Percentiles rank a stretch among this genome's conserved stretches.
phyloP scores from a whole-genome alignment of 2,329 filamentous ascomycete genomes.

The Cordyceps cateniannulata region DNA sequence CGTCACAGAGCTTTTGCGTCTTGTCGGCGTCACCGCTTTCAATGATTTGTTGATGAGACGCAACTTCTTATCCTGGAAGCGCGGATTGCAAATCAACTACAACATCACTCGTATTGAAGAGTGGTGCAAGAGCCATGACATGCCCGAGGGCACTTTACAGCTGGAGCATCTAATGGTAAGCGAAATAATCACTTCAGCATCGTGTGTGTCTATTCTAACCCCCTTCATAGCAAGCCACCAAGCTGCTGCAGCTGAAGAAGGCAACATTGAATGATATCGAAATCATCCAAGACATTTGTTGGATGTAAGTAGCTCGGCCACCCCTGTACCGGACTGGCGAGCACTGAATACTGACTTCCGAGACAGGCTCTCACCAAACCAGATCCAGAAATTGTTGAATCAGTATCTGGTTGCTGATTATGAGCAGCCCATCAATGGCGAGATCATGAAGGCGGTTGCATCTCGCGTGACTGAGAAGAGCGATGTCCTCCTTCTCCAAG shows the following conservation, averaged over 20 bases:
- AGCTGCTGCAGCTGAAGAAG: slow-evolving; percentile 97
- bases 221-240: slow-evolving; percentile 75
- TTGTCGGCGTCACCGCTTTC: slow-evolving; percentile 96
- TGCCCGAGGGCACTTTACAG: slow-evolving; percentile 96
- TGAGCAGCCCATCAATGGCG: slow-evolving; percentile 97
- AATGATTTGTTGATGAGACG: slow-evolving; percentile 96
- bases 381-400: slow-evolving; percentile 97
- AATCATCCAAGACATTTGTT: slow-evolving; percentile 99
- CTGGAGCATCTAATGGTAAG: slow-evolving; percentile 93
- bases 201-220: slow-evolving; percentile 20
- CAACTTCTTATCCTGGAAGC: slow-evolving; percentile 99
- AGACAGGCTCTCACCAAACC: slow-evolving; percentile 84
- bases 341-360: background rate
- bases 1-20: slow-evolving; percentile 82
- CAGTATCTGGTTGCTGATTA: slow-evolving; percentile 98
- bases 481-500: slow-evolving; percentile 85
- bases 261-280: slow-evolving; percentile 98
- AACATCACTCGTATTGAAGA: slow-evolving; percentile 99
- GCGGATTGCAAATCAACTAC: slow-evolving; percentile 98
- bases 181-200: background rate
- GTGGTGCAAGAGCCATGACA: slow-evolving; percentile 99
- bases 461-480: slow-evolving; percentile 97
- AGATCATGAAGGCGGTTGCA: slow-evolving; percentile 99
- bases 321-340: background rate
- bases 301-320: slow-evolving; percentile 67